Base-by-base conservation (phyloP, 2,329 filamentous ascomycete genomes). In the Blastomyces silverae region DNA sequence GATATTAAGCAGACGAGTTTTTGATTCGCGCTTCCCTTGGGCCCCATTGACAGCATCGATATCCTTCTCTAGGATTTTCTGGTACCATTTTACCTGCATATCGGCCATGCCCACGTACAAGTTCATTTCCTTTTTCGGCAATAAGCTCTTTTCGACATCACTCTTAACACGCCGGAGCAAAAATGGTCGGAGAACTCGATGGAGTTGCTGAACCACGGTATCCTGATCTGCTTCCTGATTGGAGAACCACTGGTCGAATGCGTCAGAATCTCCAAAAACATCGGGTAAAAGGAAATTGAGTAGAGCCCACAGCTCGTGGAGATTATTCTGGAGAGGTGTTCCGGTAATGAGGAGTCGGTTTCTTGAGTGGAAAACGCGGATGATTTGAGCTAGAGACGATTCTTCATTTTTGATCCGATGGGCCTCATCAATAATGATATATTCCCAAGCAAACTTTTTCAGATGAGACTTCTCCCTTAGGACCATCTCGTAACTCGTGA, bases 331-430 rank as follows among this genome's bases (percentile, higher is more conserved):
- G 5, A 99, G 83, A 1, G 94, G 94, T 3, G 94, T 99, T 69
- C 94, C 94, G 2, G 94, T 99, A 68, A 99, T 99, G 66, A 99
- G 84, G 42, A 99, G 84, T 62, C 94, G 89, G 75, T 97, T 97
- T 74, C 94, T 87, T 5, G 94, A 99, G 78, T 92, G 91, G 82
- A 99, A 99, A 63, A 97, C 81, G 70, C 94, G 91, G 69, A 99
- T 96, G 70, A 97, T 95, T 73, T 97, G 93, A 2, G 94, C 92
- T 2, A 99, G 83, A 0, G 94, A 97, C 0, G 94, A 99, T 76
- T 97, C 92, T 75, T 99, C 94, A 78, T 99, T 99, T 82, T 99
- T 99, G 84, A 99, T 99, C 66, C 94, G 91, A 77, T 99, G 94
- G 1, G 94, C 88, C 79, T 99, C 94, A 72, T 99, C 94, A 69